Evolutionary conservation across 495 filamentous ascomycete genomes (phyloP), one percentile per base, ranked within the genome.

Genomic region (Hyaloscypha variabilis): DNA sequence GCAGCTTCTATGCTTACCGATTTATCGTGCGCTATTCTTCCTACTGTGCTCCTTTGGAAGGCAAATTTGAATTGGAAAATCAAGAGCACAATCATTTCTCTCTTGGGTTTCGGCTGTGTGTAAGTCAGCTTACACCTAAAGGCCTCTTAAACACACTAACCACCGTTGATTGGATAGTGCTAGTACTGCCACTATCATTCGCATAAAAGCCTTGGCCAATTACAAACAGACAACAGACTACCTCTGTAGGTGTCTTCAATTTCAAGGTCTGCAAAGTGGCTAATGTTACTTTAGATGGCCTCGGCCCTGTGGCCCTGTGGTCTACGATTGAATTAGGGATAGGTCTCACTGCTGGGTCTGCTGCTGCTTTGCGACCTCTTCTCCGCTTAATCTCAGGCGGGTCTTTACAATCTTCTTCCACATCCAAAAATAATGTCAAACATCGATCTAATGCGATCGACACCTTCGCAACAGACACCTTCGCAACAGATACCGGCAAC

Each of bases 321-420:
- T 66, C 71, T 14, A 73, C 66, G 3, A 34, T 73, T 23, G 71
- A 73, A 64, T 52, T 64, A 19, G 71, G 68, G 4, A 29, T 74
- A 30, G 72, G 72, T 17, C 68, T 74, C 52, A 70, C 51, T 26
- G 72, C 72, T 31, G 70, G 64, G 17, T 72, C 61, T 42, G 59
- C 63, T 11, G 72, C 72, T 31, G 72, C 72, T 8, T 59, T 74
- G 10, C 53, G 65, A n/a, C 72, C 72, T 29, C 65, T 74, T 17
- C 34, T 61, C 58, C 54, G 54, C 54, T 57, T 57, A 28, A 31
- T 57, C 54, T 57, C 54, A 14, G 21, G 54, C 54, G 54, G 54
- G 26, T 57, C 54, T 57, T 31, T 57, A 28, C 54, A 6, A 26
- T 25, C 54, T 57, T 57, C 54, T 23, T 10, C 26, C 54, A 6